These are phyloP conservation scores for Fusarium armeniacum DNA, from an alignment of 2,329 filamentous ascomycete species.

Conservation along the genomic window DNA sequence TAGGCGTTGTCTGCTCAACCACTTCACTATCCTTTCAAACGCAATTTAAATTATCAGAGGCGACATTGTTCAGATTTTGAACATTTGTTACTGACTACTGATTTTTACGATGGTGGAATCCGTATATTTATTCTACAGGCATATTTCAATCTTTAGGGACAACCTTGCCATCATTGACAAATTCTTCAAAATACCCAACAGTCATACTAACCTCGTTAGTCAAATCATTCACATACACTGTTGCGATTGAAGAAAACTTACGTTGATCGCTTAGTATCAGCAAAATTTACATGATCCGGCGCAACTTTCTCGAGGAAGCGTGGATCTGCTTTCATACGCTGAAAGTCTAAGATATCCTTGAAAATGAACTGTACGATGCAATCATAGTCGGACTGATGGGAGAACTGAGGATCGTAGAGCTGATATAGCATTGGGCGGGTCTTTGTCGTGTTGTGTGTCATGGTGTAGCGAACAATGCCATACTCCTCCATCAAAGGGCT, in stretches of 20 bases:
- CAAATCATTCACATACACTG: neutral
- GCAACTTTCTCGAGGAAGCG: neutral
- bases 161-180: conserved; percentile 9
- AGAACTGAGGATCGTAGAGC: conserved; percentile 14
- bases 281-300: conserved; percentile 21
- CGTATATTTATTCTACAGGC: neutral
- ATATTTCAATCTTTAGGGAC: neutral
- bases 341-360: conserved; percentile 7
- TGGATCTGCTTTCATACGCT: conserved; percentile 2
- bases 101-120: neutral
- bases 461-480: conserved; percentile 45
- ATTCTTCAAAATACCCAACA: conserved; percentile 14
- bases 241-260: neutral
- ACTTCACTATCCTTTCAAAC: neutral
- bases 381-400: conserved; percentile 11
- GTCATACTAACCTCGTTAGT: conserved; percentile 2
- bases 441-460: conserved; percentile 24
- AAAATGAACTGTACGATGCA: conserved; percentile 23
- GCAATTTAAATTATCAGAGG: neutral
- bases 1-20: neutral
- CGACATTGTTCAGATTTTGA: neutral
- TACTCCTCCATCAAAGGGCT: conserved; percentile 44
- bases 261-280: conserved; percentile 18
- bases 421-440: neutral
- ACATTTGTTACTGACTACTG: neutral